A percentile compares a stretch with the other conserved stretches of the same genome.
Conservation (phyloP, 2,329 filamentous ascomycete genomes). For the Ophiostoma pallidulum region DNA sequence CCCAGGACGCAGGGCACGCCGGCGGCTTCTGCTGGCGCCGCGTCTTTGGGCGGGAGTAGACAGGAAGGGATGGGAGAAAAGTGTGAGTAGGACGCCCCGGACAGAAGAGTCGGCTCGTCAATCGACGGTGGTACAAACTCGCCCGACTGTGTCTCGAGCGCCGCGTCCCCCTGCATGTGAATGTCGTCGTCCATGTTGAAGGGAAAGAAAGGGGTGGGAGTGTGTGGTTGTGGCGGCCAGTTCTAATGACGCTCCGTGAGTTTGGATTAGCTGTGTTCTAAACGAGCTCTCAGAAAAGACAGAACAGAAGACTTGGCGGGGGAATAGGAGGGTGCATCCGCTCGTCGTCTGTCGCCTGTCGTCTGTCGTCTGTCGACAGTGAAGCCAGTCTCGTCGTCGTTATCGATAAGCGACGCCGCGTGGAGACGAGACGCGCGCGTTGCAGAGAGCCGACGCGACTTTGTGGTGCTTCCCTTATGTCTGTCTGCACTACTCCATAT, state of each 20-base stretch:
- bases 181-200: constrained; percentile 28
- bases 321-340: too few species aligned
- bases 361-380: background rate
- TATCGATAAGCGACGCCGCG: constrained; percentile 6
- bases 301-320: too few species aligned
- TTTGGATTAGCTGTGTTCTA: too few species aligned
- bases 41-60: constrained; percentile 38
- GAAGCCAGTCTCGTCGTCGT: background rate
- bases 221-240: too few species aligned
- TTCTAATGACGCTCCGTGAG: too few species aligned
- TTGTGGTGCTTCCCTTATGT: constrained; percentile 1
- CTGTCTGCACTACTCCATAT: too few species aligned
- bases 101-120: constrained; percentile 43
- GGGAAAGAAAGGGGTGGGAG: too few species aligned
- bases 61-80: constrained; percentile 58
- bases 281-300: background rate
- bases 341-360: too few species aligned
- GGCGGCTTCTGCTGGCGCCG: constrained; percentile 18
- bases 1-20: constrained; percentile 65
- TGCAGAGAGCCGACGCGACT: constrained; percentile 8
- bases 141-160: constrained; percentile 23
- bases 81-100: constrained; percentile 60
- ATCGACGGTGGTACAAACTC: constrained; percentile 62
- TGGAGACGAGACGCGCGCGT: constrained; percentile 2
- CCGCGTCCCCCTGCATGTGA: constrained; percentile 26